A percentile compares a stretch with the other conserved stretches of the same genome.
These are phyloP conservation scores for Bacterosira constricta DNA, from an alignment of 108 stramenopile species.

Conservation along the genomic window DNA sequence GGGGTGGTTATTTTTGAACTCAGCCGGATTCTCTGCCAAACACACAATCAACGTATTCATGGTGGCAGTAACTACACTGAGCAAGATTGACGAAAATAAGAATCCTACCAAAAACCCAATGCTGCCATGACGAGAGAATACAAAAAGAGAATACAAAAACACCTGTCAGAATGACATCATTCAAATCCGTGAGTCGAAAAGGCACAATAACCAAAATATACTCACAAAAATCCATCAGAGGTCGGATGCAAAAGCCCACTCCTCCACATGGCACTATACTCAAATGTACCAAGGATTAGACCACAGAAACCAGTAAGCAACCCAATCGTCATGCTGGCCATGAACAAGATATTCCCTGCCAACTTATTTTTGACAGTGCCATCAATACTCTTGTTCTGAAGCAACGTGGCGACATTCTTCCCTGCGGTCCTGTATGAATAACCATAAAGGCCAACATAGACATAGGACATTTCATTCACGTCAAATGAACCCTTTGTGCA, in stretches of 20 bases:
- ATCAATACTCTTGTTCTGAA: slow-evolving; percentile 67
- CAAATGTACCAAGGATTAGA: slow-evolving; percentile 35
- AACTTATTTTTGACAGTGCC: slow-evolving; percentile 59
- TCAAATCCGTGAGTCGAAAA: too few relatives aligned
- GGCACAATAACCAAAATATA: slow-evolving; percentile 37
- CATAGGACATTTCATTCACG: slow-evolving; percentile 6
- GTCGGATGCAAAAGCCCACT: slow-evolving; percentile 17
- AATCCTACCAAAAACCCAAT: slow-evolving; percentile 64
- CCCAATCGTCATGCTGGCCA: slow-evolving; percentile 55
- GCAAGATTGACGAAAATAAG: slow-evolving; percentile 52
- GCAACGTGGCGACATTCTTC: slow-evolving; percentile 61
- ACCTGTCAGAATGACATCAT: background rate
- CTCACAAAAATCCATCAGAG: slow-evolving; percentile 43
- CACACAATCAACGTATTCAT: slow-evolving; percentile 81
- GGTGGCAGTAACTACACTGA: slow-evolving; percentile 65
- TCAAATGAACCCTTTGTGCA: background rate
- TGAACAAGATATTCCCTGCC: slow-evolving; percentile 54
- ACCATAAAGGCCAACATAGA: slow-evolving; percentile 82
- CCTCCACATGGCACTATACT: slow-evolving; percentile 33
- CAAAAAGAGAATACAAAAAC: background rate
- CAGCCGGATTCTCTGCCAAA: slow-evolving; percentile 72
- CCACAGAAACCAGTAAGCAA: slow-evolving; percentile 55
- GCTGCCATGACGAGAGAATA: background rate
- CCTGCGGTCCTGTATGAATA: slow-evolving; percentile 67
- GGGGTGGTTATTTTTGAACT: slow-evolving; percentile 68